Conservation (phyloP, 1,139 yeast genomes). For the Candida sojae region DNA sequence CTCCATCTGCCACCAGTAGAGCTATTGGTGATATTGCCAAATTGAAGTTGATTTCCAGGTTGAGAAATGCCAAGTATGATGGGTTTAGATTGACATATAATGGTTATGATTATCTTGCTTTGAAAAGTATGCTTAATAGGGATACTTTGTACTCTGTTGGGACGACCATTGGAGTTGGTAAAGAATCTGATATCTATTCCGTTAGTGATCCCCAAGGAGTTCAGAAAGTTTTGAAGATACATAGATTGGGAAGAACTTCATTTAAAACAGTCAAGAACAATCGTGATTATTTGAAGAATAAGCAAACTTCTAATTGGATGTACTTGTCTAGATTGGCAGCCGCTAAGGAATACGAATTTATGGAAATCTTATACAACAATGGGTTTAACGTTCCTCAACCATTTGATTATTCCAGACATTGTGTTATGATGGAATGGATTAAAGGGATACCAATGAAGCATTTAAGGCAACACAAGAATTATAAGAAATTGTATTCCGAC, state of each 20-base stretch:
- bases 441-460: constrained; percentile 90
- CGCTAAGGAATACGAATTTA: constrained; percentile 84
- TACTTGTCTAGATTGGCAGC: constrained; percentile 88
- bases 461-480: constrained; percentile 65
- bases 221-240: constrained; percentile 80
- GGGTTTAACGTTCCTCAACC: constrained; percentile 90
- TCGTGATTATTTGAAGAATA: constrained; percentile 81
- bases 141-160: constrained; percentile 79
- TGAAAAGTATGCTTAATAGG: constrained; percentile 77
- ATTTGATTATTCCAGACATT: constrained; percentile 86
- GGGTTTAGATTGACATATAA: constrained; percentile 87
- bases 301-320: constrained; percentile 85
- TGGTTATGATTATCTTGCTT: constrained; percentile 90
- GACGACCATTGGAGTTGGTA: constrained; percentile 91
- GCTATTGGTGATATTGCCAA: constrained; percentile 87
- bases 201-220: constrained; percentile 69
- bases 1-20: constrained; percentile 74
- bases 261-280: constrained; percentile 90
- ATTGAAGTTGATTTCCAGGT: constrained; percentile 69
- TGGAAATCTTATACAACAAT: constrained; percentile 70
- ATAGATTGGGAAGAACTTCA: constrained; percentile 90
- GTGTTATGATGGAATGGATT: constrained; percentile 89
- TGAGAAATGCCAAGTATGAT: constrained; percentile 87
- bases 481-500: constrained; percentile 73
- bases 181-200: constrained; percentile 94